Percentiles rank a stretch among this genome's conserved stretches.
phyloP scores from a whole-genome alignment of 78 protist species.

The Acrasis kona region DNA sequence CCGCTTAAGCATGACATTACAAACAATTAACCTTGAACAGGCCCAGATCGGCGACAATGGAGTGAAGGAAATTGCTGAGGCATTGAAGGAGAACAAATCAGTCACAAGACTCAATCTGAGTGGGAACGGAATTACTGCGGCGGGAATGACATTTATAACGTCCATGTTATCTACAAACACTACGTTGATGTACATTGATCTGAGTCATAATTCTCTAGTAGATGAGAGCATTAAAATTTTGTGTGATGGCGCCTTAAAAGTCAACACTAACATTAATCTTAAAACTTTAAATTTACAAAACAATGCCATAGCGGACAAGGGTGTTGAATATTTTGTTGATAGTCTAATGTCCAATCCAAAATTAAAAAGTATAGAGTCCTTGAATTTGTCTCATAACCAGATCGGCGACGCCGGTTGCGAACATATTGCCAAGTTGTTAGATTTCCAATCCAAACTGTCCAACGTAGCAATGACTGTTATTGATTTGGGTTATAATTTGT shows the following conservation, averaged over 20 bases:
- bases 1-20: no score
- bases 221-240: not conserved
- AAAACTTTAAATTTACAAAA: no score
- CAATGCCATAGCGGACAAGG: not conserved
- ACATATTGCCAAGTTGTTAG: not conserved
- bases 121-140: not conserved
- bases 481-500: no score
- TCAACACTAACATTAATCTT: no score
- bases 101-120: not conserved
- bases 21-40: no score
- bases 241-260: no score
- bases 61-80: no score
- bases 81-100: no score
- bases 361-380: not conserved
- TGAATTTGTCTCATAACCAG: not conserved
- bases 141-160: not conserved
- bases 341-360: not conserved
- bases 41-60: no score
- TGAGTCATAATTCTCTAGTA: not conserved
- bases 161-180: not conserved
- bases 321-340: not conserved
- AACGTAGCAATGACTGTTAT: not conserved
- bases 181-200: not conserved
- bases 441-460: not conserved
- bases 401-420: not conserved